Base-by-base conservation (phyloP, 495 filamentous ascomycete genomes). In the Hapsidospora chrysogenum region DNA sequence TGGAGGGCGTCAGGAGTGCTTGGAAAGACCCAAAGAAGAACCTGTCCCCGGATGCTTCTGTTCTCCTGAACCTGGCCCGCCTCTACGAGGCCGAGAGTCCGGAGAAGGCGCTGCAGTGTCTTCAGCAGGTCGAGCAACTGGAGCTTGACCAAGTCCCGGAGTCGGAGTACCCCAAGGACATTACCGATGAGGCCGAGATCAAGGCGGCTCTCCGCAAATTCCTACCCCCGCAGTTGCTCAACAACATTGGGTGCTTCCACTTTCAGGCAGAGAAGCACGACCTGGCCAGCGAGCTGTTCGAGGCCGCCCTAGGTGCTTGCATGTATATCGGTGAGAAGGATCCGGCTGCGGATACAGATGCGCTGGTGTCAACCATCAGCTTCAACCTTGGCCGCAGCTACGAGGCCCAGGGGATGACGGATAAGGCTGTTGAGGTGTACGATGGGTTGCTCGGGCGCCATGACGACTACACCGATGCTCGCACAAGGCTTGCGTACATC, bases 311-410 rank as follows among this genome's bases (percentile, higher is more conserved):
- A 20, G 80, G 75, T 39, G 76, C 84, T n/a, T 92, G 87, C 48
- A 70, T 85, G 14, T 72, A 76, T 40, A 74, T 78, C 29, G 66
- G 74, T 13, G 74, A 80, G 38, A 70, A 68, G 41, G 74, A 76
- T 44, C 64, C 68, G 17, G 68, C 69, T 2, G 54, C 71, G n/a
- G 86, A 94, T 47, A 80, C 73, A 1, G 89, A 96, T 50, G 82
- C 85, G 2, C 67, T 97, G 4, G 75, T 94, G 17, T 92, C 85
- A 0, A 92, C 84, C 3, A 85, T 97, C 45, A 85, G 79, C 42
- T 97, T 85, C 59, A 97, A 96, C 50, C 73, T 97, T 18, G 89
- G 79, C n/a, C 71, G 89, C n/a, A 87, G 84, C 16, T 93, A 93
- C 46, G 89, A 97, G 54, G 77, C 82, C 1, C 75, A 77, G 4